Percentiles rank a stretch among this genome's conserved stretches.
phyloP scores from a whole-genome alignment of 768 basidiomycete species.

The Serendipita vermifera region DNA sequence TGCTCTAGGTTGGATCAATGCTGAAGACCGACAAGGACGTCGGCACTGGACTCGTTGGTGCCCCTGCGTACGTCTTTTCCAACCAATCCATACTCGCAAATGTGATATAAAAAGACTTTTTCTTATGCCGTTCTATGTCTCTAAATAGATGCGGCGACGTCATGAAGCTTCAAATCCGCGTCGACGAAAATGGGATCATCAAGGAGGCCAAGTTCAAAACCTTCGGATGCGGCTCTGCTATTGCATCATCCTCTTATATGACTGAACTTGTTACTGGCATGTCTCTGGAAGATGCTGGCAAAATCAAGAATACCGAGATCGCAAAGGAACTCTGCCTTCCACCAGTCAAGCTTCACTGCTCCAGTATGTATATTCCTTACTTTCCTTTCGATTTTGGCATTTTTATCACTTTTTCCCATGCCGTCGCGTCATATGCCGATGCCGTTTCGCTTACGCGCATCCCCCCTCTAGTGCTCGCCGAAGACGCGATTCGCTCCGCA shows the following conservation, averaged over 20 bases:
- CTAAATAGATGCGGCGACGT: constrained; percentile 79
- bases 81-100: neutral
- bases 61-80: constrained; percentile 63
- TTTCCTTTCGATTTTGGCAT: neutral
- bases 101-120: neutral
- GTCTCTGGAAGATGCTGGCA: constrained; percentile 83
- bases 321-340: constrained; percentile 93
- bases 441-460: neutral
- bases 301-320: constrained; percentile 98
- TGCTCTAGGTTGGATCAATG: constrained; percentile 78
- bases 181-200: constrained; percentile 88
- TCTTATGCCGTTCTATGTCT: constrained; percentile 1
- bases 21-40: constrained; percentile 86
- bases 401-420: no score
- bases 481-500: constrained; percentile 96
- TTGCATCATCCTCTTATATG: constrained; percentile 96
- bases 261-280: constrained; percentile 96
- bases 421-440: no score
- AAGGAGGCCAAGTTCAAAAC: constrained; percentile 99
- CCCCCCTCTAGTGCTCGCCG: constrained; percentile 63
- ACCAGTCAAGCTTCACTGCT: constrained; percentile 92
- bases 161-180: constrained; percentile 98
- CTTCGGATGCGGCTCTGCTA: constrained; percentile 96
- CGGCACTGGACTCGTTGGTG: constrained; percentile 95
- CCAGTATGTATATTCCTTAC: constrained; percentile 46